These are phyloP conservation scores for Paxillus rubicundulus DNA, from an alignment of 768 basidiomycete genomes.

Conservation along the genomic window DNA sequence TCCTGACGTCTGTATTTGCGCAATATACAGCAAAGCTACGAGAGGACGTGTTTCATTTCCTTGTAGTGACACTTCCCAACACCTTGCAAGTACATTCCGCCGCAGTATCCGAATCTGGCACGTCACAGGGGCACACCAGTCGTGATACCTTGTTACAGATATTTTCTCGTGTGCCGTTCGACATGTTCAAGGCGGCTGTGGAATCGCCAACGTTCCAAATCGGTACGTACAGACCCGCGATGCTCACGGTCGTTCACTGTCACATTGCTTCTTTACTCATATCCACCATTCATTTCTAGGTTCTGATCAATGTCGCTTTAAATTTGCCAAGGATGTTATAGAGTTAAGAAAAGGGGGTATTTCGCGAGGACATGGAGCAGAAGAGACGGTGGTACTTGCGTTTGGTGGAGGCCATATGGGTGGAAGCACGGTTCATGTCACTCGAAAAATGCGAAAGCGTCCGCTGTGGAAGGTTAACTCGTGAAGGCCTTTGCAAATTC, in stretches of 20 bases:
- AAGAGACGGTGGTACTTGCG: slow-evolving; percentile 90
- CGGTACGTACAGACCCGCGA: slow-evolving; percentile 42
- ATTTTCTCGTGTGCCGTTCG: slow-evolving; percentile 81
- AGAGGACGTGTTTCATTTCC: slow-evolving; percentile 77
- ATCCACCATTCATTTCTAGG: slow-evolving; percentile 39
- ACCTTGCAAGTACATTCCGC: slow-evolving; percentile 53
- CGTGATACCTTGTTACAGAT: slow-evolving; percentile 72
- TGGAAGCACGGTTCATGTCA: slow-evolving; percentile 80
- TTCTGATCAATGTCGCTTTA: slow-evolving; percentile 83
- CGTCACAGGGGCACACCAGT: slow-evolving; percentile 39
- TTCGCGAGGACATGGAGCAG: slow-evolving; percentile 65
- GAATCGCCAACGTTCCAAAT: slow-evolving; percentile 80
- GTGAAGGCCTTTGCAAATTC: slow-evolving; percentile 38
- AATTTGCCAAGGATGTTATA: slow-evolving; percentile 89
- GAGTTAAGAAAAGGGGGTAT: slow-evolving; percentile 78
- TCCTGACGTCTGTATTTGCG: slow-evolving; percentile 64
- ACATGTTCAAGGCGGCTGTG: slow-evolving; percentile 80
- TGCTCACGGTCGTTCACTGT: slow-evolving; percentile 6
- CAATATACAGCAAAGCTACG: slow-evolving; percentile 72
- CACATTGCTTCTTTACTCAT: slow-evolving; percentile 12
- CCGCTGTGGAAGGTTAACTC: slow-evolving; percentile 82
- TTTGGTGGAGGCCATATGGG: slow-evolving; percentile 72
- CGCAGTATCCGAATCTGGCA: slow-evolving; percentile 35
- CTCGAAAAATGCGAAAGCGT: slow-evolving; percentile 81
- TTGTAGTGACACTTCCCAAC: slow-evolving; percentile 71